Percentiles rank a stretch among this genome's conserved stretches.
These are phyloP conservation scores for Inga oerstediana DNA, from an alignment of 306 rosid genomes.

Conservation along the genomic window DNA sequence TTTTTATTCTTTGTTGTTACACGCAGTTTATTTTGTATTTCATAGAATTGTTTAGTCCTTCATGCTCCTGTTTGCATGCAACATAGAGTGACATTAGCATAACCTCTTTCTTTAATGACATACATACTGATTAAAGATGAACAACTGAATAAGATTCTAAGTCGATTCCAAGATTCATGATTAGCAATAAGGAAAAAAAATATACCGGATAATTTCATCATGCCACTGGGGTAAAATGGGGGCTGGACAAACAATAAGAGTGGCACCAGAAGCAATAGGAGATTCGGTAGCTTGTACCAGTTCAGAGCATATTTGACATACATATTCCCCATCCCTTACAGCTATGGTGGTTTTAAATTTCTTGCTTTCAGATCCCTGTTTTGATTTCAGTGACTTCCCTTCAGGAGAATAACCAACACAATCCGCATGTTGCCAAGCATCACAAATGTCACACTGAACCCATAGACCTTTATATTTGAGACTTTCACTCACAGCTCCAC, in stretches of 20 bases:
- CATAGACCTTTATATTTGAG: conserved; percentile 76
- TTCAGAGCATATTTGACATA: conserved; percentile 79
- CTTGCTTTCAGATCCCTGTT: conserved; percentile 54
- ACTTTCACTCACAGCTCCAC: conserved; percentile 91
- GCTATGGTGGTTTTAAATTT: conserved; percentile 51
- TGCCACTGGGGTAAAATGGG: conserved; percentile 93
- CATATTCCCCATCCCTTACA: conserved; percentile 72
- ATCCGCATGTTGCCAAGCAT: conserved; percentile 98
- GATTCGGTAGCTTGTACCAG: conserved; percentile 75
- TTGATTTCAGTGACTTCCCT: conserved; percentile 61
- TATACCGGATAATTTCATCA: conserved; percentile 81
- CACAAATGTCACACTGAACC: conserved; percentile 97
- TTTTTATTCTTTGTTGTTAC: neutral
- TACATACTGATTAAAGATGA: neutral
- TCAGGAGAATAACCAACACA: conserved; percentile 88
- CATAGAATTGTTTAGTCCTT: neutral
- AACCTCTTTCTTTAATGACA: neutral
- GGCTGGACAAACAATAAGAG: conserved; percentile 95
- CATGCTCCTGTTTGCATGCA: conserved; percentile 5
- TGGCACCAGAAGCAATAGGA: conserved; percentile 89
- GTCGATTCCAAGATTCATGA: conserved; percentile 6
- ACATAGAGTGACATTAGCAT: neutral
- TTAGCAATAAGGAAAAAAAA: conserved; percentile 27
- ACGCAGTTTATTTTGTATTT: neutral
- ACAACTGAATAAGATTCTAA: conserved; percentile 1